A percentile compares a stretch with the other conserved stretches of the same genome.
These are phyloP conservation scores for Yamadazyma kitorensis DNA, from an alignment of 805 yeast genomes.

Conservation along the genomic window DNA sequence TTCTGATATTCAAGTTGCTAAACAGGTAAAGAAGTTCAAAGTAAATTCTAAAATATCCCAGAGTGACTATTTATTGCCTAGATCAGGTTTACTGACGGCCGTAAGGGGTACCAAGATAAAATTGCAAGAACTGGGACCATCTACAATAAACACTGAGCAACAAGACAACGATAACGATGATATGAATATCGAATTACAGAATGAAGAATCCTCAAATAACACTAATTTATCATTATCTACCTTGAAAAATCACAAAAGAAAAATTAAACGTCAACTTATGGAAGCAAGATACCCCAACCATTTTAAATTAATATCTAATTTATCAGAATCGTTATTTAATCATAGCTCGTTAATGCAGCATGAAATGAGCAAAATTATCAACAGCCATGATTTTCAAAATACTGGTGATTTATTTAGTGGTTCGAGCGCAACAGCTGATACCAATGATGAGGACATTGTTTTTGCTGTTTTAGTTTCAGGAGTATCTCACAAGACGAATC, in stretches of 20 bases:
- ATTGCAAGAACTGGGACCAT: conserved; percentile 13
- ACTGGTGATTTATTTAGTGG: conserved; percentile 14
- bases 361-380: conserved; percentile 29
- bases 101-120: conserved; percentile 51
- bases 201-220: conserved; percentile 12
- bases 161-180: conserved; percentile 51
- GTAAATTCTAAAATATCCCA: conserved; percentile 38
- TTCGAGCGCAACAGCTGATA: conserved; percentile 18
- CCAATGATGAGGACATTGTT: conserved; percentile 34
- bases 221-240: conserved; percentile 27
- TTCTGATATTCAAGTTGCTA: conserved; percentile 5
- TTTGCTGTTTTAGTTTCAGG: conserved; percentile 37
- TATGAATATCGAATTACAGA: conserved; percentile 30
- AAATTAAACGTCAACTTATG: conserved; percentile 26
- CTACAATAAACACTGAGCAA: conserved; percentile 19
- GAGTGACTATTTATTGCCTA: conserved; percentile 52
- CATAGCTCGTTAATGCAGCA: conserved; percentile 26
- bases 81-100: conserved; percentile 61
- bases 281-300: conserved; percentile 34
- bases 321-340: conserved; percentile 36
- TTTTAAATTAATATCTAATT: conserved; percentile 31
- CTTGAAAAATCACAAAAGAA: conserved; percentile 30
- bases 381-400: conserved; percentile 11
- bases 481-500: conserved; percentile 21
- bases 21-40: conserved; percentile 18